Base-by-base conservation (phyloP, 768 basidiomycete species). In the Pleurotus tuber-regium region DNA sequence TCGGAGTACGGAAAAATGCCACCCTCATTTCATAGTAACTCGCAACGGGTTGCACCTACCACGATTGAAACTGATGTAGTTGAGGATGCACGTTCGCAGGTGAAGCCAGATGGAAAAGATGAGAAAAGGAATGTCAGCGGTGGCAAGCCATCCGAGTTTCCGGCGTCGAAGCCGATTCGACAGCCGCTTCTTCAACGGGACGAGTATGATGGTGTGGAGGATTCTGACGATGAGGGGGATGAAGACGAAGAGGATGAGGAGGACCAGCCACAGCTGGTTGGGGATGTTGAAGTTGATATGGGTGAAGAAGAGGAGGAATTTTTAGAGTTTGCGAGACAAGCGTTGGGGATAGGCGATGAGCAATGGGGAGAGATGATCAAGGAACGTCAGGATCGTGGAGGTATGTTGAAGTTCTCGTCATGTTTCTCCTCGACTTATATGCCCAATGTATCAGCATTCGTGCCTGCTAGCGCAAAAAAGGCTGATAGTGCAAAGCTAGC, bases 281-380 rank as follows among this genome's bases (percentile, higher is more conserved):
- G 86, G 12, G 89, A 93, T 18, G 70, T 92, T 3, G 93, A 94
- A 59, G 77, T 94, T 28, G 87, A 97, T 58, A 96, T 98, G 92
- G 82, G 75, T 1, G 87, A 91, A 59, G 97, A 99, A 68, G 82
- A 92, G 68, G 92, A 89, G 59, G 96, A 97, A 58, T 99, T 98
- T 58, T 70, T 99, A 25, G 89, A 92, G 68, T 99, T 99, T 67
- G 89, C 97, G 10, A 83, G 92, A 40, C 91, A 98, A 60, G 83
- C 89, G 4, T 71, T 98, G 29, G 97, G 97, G 1, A 88, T 99
- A 55, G 80, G 77, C 36, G 87, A 94, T 57, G 83, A 83, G n/a
- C 87, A 92, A 65, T 98, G 95, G 92, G 69, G 76, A 12, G 80
- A 83, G n/a, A 98, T 99, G 42, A 59, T 98, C 24, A 73, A 75